Conservation (phyloP, 192 early-diverging fungal genomes). For the Entomortierella beljakovae region DNA sequence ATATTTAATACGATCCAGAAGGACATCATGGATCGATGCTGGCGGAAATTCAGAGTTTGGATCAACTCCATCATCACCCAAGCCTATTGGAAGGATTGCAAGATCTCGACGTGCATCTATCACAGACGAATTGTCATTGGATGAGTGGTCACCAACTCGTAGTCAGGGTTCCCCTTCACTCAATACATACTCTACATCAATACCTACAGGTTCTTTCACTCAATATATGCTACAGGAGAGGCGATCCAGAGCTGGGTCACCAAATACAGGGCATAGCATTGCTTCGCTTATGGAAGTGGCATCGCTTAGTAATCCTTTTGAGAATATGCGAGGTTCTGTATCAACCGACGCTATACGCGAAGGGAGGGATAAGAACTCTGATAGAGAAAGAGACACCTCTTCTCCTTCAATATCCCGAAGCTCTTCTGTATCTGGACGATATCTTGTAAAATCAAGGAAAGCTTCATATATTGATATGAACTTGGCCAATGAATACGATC, state of each 20-base stretch:
- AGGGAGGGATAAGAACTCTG: conserved; percentile 44
- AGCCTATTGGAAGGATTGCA: conserved; percentile 29
- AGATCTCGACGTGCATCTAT: conserved; percentile 46
- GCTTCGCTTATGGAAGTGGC: conserved; percentile 48
- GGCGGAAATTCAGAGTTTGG: conserved; percentile 42
- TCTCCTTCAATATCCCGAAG: conserved; percentile 49
- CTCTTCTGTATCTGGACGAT: conserved; percentile 48
- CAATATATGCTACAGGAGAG: conserved; percentile 50
- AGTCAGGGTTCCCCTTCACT: conserved; percentile 40
- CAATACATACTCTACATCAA: conserved; percentile 53
- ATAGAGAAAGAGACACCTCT: conserved; percentile 44
- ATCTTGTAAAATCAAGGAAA: conserved; percentile 47
- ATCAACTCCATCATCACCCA: conserved; percentile 45
- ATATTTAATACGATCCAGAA: conserved; percentile 45
- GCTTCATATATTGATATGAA: conserved; percentile 53
- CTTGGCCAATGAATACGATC: conserved; percentile 32
- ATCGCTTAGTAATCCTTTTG: conserved; percentile 45
- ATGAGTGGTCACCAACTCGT: conserved; percentile 42
- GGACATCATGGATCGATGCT: conserved; percentile 55
- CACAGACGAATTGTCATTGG: conserved; percentile 43
- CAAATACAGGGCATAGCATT: conserved; percentile 42
- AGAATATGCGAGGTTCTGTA: conserved; percentile 41
- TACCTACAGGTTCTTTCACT: conserved; percentile 49
- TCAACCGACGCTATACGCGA: conserved; percentile 36
- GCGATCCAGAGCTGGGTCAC: conserved; percentile 34